Percentiles rank a stretch among this genome's conserved stretches.
Evolutionary conservation across 345 rosid species (phyloP).

Genomic region (Kandelia obovata): DNA sequence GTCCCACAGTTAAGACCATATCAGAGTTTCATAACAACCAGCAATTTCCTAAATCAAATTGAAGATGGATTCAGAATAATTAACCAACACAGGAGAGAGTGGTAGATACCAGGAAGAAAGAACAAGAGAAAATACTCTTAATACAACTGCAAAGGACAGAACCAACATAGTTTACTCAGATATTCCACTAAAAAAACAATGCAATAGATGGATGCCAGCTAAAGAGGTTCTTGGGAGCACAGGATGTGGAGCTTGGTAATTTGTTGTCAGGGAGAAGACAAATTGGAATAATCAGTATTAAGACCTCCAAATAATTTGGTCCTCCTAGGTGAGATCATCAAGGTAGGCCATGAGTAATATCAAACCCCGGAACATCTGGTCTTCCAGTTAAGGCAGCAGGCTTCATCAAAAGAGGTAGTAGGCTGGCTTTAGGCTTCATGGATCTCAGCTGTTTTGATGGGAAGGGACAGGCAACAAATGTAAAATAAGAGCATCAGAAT

Average conservation of each 20-base stretch:
- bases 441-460: slow-evolving; percentile 85
- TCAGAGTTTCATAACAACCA: slow-evolving; percentile 3
- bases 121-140: slow-evolving; percentile 15
- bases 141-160: slow-evolving; percentile 35
- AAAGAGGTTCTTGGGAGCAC: slow-evolving; percentile 54
- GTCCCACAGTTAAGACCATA: slow-evolving; percentile 16
- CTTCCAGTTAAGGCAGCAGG: slow-evolving; percentile 68
- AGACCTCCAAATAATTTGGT: slow-evolving; percentile 57
- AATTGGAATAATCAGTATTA: slow-evolving; percentile 33
- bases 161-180: slow-evolving; percentile 32
- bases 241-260: slow-evolving; percentile 54
- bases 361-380: slow-evolving; percentile 79
- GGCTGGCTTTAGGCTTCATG: slow-evolving; percentile 93
- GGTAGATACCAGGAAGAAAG: background rate
- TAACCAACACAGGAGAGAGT: background rate
- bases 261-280: slow-evolving; percentile 59
- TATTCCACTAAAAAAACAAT: slow-evolving; percentile 19
- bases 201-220: slow-evolving; percentile 42
- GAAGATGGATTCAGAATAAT: too few species aligned
- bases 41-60: too few species aligned
- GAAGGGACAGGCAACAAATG: slow-evolving; percentile 73
- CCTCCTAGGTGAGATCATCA: slow-evolving; percentile 67
- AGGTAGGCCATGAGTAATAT: slow-evolving; percentile 62
- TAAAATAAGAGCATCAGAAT: slow-evolving; percentile 68
- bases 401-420: slow-evolving; percentile 74